Percentiles rank a stretch among this genome's conserved stretches.
These are phyloP conservation scores for Syzygium grande DNA, from an alignment of 345 rosid genomes.

Conservation along the genomic window DNA sequence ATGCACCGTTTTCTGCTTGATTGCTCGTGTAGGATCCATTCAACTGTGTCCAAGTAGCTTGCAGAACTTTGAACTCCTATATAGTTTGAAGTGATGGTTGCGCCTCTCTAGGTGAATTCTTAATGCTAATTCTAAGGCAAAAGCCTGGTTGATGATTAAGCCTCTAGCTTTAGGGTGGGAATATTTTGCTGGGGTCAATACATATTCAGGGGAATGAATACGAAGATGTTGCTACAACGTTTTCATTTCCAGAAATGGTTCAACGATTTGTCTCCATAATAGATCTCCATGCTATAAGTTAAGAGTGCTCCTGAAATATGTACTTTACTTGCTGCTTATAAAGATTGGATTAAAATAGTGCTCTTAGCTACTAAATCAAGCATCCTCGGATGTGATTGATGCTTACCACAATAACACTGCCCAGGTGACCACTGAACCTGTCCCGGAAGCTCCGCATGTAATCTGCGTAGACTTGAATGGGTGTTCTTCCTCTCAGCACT, in stretches of 20 bases:
- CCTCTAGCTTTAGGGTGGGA: neutral
- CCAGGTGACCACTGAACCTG: conserved; percentile 56
- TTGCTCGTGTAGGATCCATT: neutral
- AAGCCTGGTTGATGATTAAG: neutral
- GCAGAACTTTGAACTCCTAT: neutral
- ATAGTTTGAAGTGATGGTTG: neutral
- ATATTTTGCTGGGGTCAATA: neutral
- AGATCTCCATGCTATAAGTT: neutral
- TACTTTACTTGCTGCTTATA: neutral
- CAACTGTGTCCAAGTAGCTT: neutral
- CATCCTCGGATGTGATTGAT: neutral
- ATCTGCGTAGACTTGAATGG: conserved; percentile 86
- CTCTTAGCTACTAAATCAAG: neutral
- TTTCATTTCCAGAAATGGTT: neutral
- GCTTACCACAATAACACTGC: conserved; percentile 74
- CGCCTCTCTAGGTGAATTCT: neutral
- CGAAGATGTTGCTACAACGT: neutral
- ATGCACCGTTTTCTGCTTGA: neutral
- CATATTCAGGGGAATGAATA: neutral
- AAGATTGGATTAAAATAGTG: neutral
- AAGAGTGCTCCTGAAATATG: neutral
- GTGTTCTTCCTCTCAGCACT: conserved; percentile 78
- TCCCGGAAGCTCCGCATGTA: conserved; percentile 92
- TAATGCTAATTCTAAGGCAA: neutral
- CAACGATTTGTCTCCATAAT: neutral